Evolutionary conservation across 495 filamentous ascomycete species (phyloP).

Genomic region (Pseudomonodictys pantanalensis): DNA sequence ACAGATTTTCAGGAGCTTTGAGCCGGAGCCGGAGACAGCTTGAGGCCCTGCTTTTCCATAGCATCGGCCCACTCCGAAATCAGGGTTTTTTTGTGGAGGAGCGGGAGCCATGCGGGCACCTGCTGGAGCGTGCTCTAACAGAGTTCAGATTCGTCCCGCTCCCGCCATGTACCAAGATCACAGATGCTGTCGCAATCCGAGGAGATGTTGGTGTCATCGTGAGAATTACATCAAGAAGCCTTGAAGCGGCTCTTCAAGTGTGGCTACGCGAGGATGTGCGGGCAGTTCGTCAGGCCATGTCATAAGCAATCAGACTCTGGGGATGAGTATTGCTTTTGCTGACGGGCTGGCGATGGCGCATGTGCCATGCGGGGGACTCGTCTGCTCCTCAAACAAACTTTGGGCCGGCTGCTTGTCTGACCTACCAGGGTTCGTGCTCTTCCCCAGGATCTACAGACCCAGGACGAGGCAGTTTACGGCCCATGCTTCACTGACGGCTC

Average conservation of each 20-base stretch:
- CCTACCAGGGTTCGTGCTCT: not conserved
- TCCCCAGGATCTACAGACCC: conserved; percentile 21
- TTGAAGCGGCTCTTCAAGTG: not conserved
- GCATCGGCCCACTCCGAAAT: not conserved
- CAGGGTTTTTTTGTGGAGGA: not conserved
- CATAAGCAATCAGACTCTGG: not conserved
- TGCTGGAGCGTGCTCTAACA: conserved; percentile 21
- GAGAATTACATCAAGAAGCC: not conserved
- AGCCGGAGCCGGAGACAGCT: too few species aligned
- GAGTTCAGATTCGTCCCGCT: conserved; percentile 8
- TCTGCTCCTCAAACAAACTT: not conserved
- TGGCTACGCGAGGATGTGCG: not conserved
- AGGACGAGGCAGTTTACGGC: conserved; percentile 4
- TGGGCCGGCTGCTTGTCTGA: not conserved
- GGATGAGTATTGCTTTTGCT: conserved; percentile 16
- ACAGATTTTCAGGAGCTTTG: too few species aligned
- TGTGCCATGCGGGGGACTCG: not conserved
- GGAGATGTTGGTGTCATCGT: too few species aligned
- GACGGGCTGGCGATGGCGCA: not conserved
- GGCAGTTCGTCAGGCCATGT: not conserved
- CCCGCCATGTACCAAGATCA: conserved; percentile 15
- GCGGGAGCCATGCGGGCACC: conserved; percentile 5
- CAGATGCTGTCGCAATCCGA: not conserved
- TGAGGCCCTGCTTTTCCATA: not conserved
- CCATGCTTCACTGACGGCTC: conserved; percentile 22